Percentiles rank a stretch among this genome's conserved stretches.
Conservation (phyloP, 345 rosid species). For the Diplotaxis tenuifolia region DNA sequence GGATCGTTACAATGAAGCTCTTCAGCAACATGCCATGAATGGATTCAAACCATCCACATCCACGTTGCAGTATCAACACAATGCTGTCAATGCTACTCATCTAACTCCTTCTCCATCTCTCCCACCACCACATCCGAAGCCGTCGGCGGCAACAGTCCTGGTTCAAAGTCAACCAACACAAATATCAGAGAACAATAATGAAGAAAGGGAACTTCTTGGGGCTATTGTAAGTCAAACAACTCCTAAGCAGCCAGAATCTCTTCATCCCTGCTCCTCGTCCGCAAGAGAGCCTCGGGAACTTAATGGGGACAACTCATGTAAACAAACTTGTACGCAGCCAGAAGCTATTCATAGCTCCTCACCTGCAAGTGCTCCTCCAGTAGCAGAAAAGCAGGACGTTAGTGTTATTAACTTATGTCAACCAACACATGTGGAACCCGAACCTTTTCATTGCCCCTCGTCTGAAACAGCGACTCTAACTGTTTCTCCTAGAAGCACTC, state of each 20-base stretch:
- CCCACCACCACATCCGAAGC: slow-evolving; percentile 44
- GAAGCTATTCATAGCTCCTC: slow-evolving; percentile 52
- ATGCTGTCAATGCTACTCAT: neutral
- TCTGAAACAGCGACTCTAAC: slow-evolving; percentile 46
- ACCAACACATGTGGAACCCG: slow-evolving; percentile 37
- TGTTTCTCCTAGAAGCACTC: slow-evolving; percentile 40
- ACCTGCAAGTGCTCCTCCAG: too few species aligned
- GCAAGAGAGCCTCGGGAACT: too few species aligned
- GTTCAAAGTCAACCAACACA: slow-evolving; percentile 50
- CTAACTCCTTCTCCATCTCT: slow-evolving; percentile 36
- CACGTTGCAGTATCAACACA: slow-evolving; percentile 53
- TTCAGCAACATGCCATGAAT: slow-evolving; percentile 46
- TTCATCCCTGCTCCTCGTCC: slow-evolving; percentile 38
- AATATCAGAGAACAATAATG: slow-evolving; percentile 40
- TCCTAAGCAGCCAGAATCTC: slow-evolving; percentile 23
- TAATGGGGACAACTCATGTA: neutral
- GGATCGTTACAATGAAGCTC: slow-evolving; percentile 42
- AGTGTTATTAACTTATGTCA: neutral
- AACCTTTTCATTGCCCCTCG: slow-evolving; percentile 49
- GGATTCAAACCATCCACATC: slow-evolving; percentile 47
- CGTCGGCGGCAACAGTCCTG: slow-evolving; percentile 45
- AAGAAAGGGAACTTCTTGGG: slow-evolving; percentile 51
- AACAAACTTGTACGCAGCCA: slow-evolving; percentile 29
- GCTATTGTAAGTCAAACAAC: slow-evolving; percentile 54
- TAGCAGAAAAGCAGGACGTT: too few species aligned